Conservation (phyloP, 768 basidiomycete genomes). For the Auricularia sp. region DNA sequence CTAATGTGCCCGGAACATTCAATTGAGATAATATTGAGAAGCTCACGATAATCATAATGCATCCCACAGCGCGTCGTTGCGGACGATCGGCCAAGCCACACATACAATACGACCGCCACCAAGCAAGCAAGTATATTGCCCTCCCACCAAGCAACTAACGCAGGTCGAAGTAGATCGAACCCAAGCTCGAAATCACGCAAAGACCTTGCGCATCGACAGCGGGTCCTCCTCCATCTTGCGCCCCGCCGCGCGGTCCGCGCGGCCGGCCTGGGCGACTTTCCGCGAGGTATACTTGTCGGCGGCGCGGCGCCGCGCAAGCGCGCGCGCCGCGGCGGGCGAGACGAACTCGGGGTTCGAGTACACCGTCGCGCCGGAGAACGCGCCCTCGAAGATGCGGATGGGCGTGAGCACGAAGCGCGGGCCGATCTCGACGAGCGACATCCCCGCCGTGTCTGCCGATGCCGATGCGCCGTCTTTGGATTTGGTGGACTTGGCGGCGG, state of each 20-base stretch:
- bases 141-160: background rate
- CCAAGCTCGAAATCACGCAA: constrained; percentile 44
- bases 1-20: too few relatives aligned
- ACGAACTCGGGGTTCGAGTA: constrained; percentile 97
- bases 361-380: constrained; percentile 89
- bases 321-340: constrained; percentile 74
- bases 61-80: too few relatives aligned
- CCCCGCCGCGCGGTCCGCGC: constrained; percentile 49
- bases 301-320: constrained; percentile 55
- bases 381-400: constrained; percentile 96
- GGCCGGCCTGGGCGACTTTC: constrained; percentile 69
- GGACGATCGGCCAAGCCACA: too few relatives aligned
- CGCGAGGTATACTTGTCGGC: constrained; percentile 75
- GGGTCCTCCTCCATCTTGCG: constrained; percentile 63
- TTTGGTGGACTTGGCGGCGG: constrained; percentile 14
- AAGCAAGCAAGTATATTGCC: background rate
- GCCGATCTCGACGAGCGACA: constrained; percentile 90
- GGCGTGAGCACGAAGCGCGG: constrained; percentile 96
- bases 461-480: constrained; percentile 32
- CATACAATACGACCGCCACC: too few relatives aligned
- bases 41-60: too few relatives aligned
- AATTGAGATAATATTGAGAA: too few relatives aligned
- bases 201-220: constrained; percentile 80
- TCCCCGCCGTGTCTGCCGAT: constrained; percentile 17
- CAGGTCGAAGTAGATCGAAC: too few relatives aligned